Conservation (phyloP, 2,329 filamentous ascomycete genomes). For the Botrytis porri region DNA sequence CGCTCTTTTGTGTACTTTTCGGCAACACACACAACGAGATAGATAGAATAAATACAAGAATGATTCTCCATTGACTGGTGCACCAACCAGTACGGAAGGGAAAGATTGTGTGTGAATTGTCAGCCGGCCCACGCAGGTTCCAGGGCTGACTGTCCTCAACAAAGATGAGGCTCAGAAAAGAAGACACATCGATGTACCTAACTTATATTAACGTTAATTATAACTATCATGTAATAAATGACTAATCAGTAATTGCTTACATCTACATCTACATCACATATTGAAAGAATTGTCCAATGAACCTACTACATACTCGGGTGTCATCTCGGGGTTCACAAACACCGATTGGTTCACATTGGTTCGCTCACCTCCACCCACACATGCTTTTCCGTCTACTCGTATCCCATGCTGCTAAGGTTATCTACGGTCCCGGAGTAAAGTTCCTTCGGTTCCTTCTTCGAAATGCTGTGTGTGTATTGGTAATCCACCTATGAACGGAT, state of each 20-base stretch:
- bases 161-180: background rate
- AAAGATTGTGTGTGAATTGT: background rate
- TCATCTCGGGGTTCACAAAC: background rate
- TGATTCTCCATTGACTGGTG: background rate
- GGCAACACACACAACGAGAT: too few species aligned
- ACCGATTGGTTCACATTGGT: conserved; percentile 9
- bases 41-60: background rate
- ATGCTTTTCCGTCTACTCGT: background rate
- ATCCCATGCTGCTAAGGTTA: too few species aligned
- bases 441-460: background rate
- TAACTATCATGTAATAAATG: too few species aligned
- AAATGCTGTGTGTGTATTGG: background rate
- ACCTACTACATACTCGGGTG: background rate
- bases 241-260: background rate
- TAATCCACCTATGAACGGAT: background rate
- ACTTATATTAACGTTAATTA: too few species aligned
- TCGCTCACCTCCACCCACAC: background rate
- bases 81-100: too few species aligned
- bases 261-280: background rate
- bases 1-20: background rate
- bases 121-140: too few species aligned
- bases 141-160: background rate
- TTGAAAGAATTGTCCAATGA: background rate
- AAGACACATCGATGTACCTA: too few species aligned
- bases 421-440: background rate